Evolutionary conservation across 176 grass and related monocot species (phyloP).

Genomic region (bread wheat (Triticum aestivum)): DNA sequence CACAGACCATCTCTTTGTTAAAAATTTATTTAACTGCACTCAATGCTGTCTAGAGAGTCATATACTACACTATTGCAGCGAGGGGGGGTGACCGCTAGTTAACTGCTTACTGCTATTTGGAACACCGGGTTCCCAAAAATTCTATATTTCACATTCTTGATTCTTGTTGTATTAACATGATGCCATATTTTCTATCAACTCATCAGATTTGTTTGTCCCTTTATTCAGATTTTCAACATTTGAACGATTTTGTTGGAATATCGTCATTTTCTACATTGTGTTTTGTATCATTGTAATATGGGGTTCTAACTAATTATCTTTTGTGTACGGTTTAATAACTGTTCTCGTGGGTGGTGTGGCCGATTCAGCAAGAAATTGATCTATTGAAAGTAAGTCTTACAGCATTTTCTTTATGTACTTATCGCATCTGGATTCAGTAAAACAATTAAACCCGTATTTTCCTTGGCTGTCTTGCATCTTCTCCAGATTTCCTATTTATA

Average conservation of each 20-base stretch:
- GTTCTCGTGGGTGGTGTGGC: conserved; percentile 17
- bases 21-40: neutral
- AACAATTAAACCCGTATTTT: neutral
- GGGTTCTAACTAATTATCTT: conserved; percentile 40
- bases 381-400: conserved; percentile 80
- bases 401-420: conserved; percentile 1
- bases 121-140: neutral
- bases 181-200: neutral
- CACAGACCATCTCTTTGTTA: neutral
- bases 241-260: neutral
- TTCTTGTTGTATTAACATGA: conserved; percentile 3
- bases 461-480: neutral
- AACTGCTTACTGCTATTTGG: conserved; percentile 3
- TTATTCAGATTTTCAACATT: neutral
- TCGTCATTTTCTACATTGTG: neutral
- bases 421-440: neutral
- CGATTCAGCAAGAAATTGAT: conserved; percentile 98
- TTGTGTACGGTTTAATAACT: conserved; percentile 36
- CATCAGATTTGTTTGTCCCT: neutral
- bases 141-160: neutral
- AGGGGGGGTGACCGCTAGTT: neutral
- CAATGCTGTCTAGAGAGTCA: neutral
- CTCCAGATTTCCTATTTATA: neutral
- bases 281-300: neutral
- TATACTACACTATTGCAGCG: neutral